A percentile compares a stretch with the other conserved stretches of the same genome.
Conservation (phyloP, 441 rosid species). For the Geranium incanum region DNA sequence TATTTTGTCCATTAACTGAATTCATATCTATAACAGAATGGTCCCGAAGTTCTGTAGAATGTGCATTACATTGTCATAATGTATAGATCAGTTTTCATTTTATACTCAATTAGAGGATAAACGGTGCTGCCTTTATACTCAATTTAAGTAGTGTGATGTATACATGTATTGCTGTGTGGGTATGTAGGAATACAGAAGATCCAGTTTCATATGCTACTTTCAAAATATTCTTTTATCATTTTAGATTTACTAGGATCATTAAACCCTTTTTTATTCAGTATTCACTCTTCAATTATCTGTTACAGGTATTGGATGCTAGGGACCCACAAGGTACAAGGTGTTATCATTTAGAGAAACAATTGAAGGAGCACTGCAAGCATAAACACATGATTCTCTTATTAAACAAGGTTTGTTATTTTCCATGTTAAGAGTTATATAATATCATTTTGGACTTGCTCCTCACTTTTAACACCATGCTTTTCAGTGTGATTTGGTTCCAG, state of each 20-base stretch:
- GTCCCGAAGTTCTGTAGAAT: background rate
- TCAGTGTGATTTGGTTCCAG: conserved; percentile 92
- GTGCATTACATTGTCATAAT: background rate
- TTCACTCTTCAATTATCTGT: conserved; percentile 9
- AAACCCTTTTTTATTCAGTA: background rate
- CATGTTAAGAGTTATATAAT: background rate
- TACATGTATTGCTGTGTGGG: background rate
- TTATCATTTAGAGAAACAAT: conserved; percentile 70
- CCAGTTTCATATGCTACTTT: conserved; percentile 1
- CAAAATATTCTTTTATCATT: background rate
- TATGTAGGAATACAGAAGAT: background rate
- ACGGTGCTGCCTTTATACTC: no score
- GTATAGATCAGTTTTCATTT: background rate
- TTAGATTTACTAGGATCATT: background rate
- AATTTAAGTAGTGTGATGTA: background rate
- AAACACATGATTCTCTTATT: conserved; percentile 78
- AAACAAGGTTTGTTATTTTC: conserved; percentile 57
- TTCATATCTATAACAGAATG: background rate
- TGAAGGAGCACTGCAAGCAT: conserved; percentile 87
- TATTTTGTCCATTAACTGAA: conserved; percentile 7
- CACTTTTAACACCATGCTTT: conserved; percentile 4
- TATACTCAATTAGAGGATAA: background rate
- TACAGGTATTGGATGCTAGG: conserved; percentile 93
- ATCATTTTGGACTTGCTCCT: background rate
- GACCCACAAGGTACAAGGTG: conserved; percentile 94